Evolutionary conservation across 805 yeast species (phyloP), one percentile per base, ranked within the genome.

Genomic region (Wickerhamomyces xylosicus): DNA sequence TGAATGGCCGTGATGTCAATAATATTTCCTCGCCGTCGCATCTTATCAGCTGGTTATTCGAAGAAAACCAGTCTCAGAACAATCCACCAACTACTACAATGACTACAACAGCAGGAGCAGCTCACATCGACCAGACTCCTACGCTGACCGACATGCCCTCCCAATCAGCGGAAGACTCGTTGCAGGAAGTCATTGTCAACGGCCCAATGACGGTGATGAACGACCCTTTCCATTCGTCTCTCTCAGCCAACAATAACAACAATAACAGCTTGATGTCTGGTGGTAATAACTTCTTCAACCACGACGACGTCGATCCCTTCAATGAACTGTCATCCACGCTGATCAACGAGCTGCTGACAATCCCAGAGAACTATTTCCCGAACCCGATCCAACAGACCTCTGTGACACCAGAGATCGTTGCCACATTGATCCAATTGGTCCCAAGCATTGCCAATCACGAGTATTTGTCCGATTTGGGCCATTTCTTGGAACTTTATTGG

Each of bases 301-400:
- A 53, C 15, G 56, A 53, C 19, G 56, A 54, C 35, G 5, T 13
- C 16, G 58, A 54, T 46, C 57, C 57, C 28, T 54, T 54, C 39
- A 55, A 55, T 3, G 31, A 28, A 7, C 34, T 53, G 13, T 54
- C 58, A 6, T 46, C 57, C 2, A 53, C 53, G 20, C 33, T 54
- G 10, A 22, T 53, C 16, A 47, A 46, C 35, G 59, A 54, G 25
- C 48, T 54, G n/a, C 37, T 54, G n/a, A 41, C 43, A 5, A 49
- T 53, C 7, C 57, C 59, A 10, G 58, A 57, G 39, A 54, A 48
- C 31, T 28, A 28, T 28, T 54, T 54, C 47, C 59, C 58, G 5
- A 46, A 45, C 22, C 59, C 57, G 11, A 47, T 47, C 10, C 51
- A 52, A 28, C 58, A 53, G 37, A 53, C 55, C 1, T 38, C 44